A percentile compares a stretch with the other conserved stretches of the same genome.
Conservation (phyloP, 2,329 filamentous ascomycete species). For the Fusarium algeriense region DNA sequence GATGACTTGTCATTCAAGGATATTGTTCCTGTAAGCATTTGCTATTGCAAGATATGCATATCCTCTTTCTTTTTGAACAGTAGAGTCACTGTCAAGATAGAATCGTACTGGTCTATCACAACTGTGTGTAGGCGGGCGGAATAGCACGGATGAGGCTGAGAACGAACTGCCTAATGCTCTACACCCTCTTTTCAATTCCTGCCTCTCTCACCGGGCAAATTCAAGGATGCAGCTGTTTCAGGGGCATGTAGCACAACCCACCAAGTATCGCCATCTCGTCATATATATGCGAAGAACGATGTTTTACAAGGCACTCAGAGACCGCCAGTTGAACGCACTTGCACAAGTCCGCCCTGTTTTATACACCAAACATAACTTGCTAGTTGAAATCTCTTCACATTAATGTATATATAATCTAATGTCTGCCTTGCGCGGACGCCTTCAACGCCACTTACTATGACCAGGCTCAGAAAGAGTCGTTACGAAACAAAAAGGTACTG, state of each 20-base stretch:
- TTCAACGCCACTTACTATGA: slow-evolving; percentile 15
- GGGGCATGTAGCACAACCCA: not conserved
- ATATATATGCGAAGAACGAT: not conserved
- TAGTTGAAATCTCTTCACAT: not conserved
- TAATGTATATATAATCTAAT: not conserved
- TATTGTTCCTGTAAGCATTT: not conserved
- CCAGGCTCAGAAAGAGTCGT: slow-evolving; percentile 26
- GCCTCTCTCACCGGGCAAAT: slow-evolving; percentile 12
- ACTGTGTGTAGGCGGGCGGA: not conserved
- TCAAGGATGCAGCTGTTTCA: slow-evolving; percentile 26
- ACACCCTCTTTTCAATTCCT: slow-evolving; percentile 10
- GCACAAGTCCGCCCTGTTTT: slow-evolving; percentile 36
- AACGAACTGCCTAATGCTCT: slow-evolving; percentile 20
- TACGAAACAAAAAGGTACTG: slow-evolving; percentile 1
- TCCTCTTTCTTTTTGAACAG: not conserved
- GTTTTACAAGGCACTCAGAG: not conserved
- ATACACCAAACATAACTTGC: not conserved
- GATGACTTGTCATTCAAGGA: slow-evolving; percentile 16
- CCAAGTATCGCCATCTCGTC: not conserved
- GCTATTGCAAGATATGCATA: not conserved
- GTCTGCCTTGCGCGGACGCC: slow-evolving; percentile 28
- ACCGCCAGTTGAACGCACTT: slow-evolving; percentile 3
- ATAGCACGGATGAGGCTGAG: slow-evolving; percentile 29
- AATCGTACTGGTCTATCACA: not conserved
- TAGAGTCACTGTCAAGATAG: not conserved